Base-by-base conservation (phyloP, 75 land plant species). In the Adiantum capillusveneris region DNA sequence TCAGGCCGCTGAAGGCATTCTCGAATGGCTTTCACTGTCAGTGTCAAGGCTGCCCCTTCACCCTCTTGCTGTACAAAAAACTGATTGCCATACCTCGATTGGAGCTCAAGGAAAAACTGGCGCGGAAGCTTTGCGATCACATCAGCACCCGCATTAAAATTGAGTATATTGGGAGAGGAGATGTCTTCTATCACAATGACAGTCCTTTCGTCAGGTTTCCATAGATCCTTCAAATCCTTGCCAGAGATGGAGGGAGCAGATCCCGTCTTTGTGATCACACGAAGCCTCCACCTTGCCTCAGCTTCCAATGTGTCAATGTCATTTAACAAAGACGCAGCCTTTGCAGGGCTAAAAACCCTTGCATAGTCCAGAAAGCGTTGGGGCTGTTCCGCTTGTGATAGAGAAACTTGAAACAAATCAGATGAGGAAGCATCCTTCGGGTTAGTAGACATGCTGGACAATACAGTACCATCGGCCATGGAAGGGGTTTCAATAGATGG, bases 11-110 rank as follows among this genome's bases (percentile, higher is more conserved):
- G 21, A 28, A 65, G 28, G 31, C 68, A 65, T 43, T 65, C 34
- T 41, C 59, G 31, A 24, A 65, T 43, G 25, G 62, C 45, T 28
- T 59, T 21, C 9, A 65, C 36, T 9, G 51, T 65, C 21, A 36
- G 34, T 22, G 59, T 24, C 25, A 65, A 31, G 14, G 68, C 68
- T 25, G 22, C 22, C 27, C 31, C 31, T 25, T 65, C 65, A 24
- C 68, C 68, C 48, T 65, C 68, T 12, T 58, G 44, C 27, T 28
- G 21, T 3, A 58, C 68, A 65, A 53, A 65, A 59, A 65, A 65
- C 65, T 65, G 65, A 20, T 65, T 65, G 28, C 64, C 68, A 20
- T 65, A 65, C 31, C 68, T 65, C 25, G 68, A 65, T 28, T 65
- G 68, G 0, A 65, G 45, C 21, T 65, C 68, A 60, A 26, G 27